Evolutionary conservation across 257 asterid species (phyloP).

Genomic region (Gentiana dahurica): DNA sequence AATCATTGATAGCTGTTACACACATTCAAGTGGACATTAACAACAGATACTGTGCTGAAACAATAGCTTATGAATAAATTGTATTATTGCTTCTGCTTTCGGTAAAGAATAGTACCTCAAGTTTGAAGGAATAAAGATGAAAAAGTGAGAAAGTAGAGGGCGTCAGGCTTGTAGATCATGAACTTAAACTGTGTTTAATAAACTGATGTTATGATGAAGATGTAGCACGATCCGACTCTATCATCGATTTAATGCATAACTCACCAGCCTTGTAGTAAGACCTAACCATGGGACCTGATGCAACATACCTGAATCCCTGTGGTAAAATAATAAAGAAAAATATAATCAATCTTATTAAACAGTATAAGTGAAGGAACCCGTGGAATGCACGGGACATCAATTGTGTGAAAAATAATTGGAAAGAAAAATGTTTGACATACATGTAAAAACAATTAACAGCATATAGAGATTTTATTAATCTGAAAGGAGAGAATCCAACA

Average conservation of each 20-base stretch:
- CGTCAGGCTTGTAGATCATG: neutral
- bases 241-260: constrained; percentile 88
- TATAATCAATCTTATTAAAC: neutral
- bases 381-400: too few relatives aligned
- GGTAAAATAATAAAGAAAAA: constrained; percentile 4
- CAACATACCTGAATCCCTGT: constrained; percentile 98
- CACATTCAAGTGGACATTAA: neutral
- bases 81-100: neutral
- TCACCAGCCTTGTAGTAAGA: constrained; percentile 98
- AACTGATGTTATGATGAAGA: constrained; percentile 30
- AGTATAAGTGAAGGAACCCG: too few relatives aligned
- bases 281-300: constrained; percentile 99
- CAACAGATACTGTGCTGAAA: neutral
- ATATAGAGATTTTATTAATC: too few relatives aligned
- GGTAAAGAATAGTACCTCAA: neutral
- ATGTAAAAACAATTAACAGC: too few relatives aligned
- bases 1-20: neutral
- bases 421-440: too few relatives aligned
- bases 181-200: constrained; percentile 4
- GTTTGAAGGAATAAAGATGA: neutral
- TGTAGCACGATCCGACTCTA: constrained; percentile 77
- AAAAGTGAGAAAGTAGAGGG: neutral
- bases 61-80: neutral
- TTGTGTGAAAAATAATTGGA: too few relatives aligned
- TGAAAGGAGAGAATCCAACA: too few relatives aligned